Evolutionary conservation across 2,329 filamentous ascomycete genomes (phyloP), one percentile per base, ranked within the genome.

Genomic region (Aureobasidium sp.): DNA sequence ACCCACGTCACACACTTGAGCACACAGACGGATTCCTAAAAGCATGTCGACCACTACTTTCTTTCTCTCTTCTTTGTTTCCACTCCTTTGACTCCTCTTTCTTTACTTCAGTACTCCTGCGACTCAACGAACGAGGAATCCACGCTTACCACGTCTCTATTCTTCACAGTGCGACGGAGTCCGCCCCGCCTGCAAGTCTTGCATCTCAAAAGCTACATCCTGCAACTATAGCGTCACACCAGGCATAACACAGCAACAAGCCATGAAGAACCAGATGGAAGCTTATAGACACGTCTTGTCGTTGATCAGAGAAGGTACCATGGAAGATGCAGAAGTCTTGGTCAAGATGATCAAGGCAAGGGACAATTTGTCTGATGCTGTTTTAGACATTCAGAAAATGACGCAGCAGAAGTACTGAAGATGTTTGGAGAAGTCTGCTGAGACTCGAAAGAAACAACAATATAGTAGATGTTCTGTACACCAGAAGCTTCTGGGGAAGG

Each of bases 291-390:
- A 37, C 31, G 35, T 59, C 22, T 33, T 59, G 19, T 22, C 15
- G 3, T n/a, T 48, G 9, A 35, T 59, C 4, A 7, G 56, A 7
- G 31, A 39, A 15, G 22, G 56, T 22, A 33, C 19, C 9, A 7
- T 5, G 19, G 31, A 5, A 3, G 31, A 59, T 17, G 37, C 33
- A n/a, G 42, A 59, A 12, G 33, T 15, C 7, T 22, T 59, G 19
- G 29, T 59, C 22, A 31, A 17, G 19, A 37, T 49, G 6, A 35
- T 59, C 19, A 59, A 48, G 24, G 3, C 14, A 15, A 9, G 49
- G 60, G 67, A 58, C 61, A 74, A n/a, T 58, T 33, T 58, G 42
- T 12, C 29, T 8, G 29, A 58, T 7, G 54, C 54, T 29, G 42
- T 58, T 17, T 1, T 15, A 15, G 27, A 57, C 7, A 45, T 57